phyloP scores from a whole-genome alignment of 176 grass and related monocot genomes.

The Echinochloa phyllopogon region DNA sequence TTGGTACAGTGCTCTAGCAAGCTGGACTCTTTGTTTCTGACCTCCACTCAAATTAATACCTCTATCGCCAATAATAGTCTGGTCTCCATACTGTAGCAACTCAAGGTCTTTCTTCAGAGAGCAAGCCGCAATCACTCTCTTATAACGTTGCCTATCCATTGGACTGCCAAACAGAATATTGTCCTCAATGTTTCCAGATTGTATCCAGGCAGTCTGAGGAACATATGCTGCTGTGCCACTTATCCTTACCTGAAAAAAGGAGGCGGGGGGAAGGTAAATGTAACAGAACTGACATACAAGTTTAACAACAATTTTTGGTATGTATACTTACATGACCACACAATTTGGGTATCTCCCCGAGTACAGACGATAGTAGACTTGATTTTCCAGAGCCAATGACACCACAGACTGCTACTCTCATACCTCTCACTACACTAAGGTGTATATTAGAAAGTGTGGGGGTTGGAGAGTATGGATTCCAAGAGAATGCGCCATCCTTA shows the following conservation, averaged over 20 bases:
- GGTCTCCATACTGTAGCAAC: constrained; percentile 89
- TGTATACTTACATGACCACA: constrained; percentile 81
- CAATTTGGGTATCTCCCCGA: constrained; percentile 94
- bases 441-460: constrained; percentile 70
- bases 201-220: constrained; percentile 96
- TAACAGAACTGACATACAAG: constrained; percentile 18
- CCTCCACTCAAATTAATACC: constrained; percentile 99
- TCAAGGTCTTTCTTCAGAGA: constrained; percentile 95
- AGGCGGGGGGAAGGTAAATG: constrained; percentile 19
- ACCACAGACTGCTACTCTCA: constrained; percentile 95
- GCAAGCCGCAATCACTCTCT: constrained; percentile 86
- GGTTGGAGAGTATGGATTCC: constrained; percentile 59
- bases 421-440: constrained; percentile 80
- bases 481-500: constrained; percentile 76
- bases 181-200: constrained; percentile 95
- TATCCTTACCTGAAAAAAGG: constrained; percentile 76
- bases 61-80: constrained; percentile 95
- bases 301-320: constrained; percentile 1
- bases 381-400: constrained; percentile 95
- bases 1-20: constrained; percentile 97
- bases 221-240: constrained; percentile 93
- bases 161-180: constrained; percentile 95
- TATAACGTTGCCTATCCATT: constrained; percentile 79
- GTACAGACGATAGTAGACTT: constrained; percentile 88
- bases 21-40: constrained; percentile 97